A percentile compares a stretch with the other conserved stretches of the same genome.
Evolutionary conservation across 371 early-diverging fungal species (phyloP).

Genomic region (Mortierella sp.): DNA sequence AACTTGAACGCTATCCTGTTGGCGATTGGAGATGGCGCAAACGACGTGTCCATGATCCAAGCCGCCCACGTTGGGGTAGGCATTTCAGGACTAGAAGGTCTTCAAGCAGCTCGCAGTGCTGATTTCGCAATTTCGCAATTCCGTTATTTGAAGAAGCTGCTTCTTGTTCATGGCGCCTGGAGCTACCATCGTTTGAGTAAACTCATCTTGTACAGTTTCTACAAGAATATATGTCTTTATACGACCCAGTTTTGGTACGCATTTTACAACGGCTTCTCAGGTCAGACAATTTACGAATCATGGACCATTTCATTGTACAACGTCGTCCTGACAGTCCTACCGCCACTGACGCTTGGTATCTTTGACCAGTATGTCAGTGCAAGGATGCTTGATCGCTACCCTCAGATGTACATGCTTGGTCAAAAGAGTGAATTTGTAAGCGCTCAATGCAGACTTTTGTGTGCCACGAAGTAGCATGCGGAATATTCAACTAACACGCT

Average conservation of each 20-base stretch:
- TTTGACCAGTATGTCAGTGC: slow-evolving; percentile 95
- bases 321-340: slow-evolving; percentile 91
- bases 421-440: slow-evolving; percentile 86
- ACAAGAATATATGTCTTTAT: slow-evolving; percentile 97
- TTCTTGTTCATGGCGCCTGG: slow-evolving; percentile 96
- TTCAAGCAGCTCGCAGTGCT: slow-evolving; percentile 96
- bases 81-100: slow-evolving; percentile 97
- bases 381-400: slow-evolving; percentile 94
- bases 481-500: too few species aligned
- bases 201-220: slow-evolving; percentile 92
- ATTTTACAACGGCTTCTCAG: slow-evolving; percentile 92
- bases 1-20: slow-evolving; percentile 80
- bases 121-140: slow-evolving; percentile 98
- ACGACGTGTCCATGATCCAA: slow-evolving; percentile 99
- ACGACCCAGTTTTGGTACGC: slow-evolving; percentile 98
- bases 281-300: slow-evolving; percentile 93
- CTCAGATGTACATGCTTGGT: slow-evolving; percentile 96
- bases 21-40: slow-evolving; percentile 98
- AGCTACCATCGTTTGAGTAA: slow-evolving; percentile 91
- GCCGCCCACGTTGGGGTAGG: slow-evolving; percentile 98
- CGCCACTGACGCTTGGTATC: slow-evolving; percentile 91
- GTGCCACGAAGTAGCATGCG: background rate
- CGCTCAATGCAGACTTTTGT: background rate
- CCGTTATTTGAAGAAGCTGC: slow-evolving; percentile 85
- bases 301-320: slow-evolving; percentile 95